A percentile compares a stretch with the other conserved stretches of the same genome.
Conservation (phyloP, 2,329 filamentous ascomycete genomes). For the Didymella pinodella region DNA sequence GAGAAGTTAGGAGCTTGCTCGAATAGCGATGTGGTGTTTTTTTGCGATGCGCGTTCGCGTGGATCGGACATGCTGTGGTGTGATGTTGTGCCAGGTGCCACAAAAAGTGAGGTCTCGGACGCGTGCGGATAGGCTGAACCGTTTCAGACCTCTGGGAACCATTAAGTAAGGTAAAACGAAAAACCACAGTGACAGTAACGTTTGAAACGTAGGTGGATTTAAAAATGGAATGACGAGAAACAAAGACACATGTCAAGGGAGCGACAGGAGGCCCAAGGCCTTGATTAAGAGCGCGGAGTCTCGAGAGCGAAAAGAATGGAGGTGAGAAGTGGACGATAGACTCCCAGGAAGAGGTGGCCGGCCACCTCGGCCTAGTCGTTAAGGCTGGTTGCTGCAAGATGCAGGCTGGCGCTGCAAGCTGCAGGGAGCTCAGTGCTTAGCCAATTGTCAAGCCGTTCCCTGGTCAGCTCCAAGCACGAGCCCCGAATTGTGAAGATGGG, state of each 20-base stretch:
- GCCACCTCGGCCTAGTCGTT: conserved; percentile 29
- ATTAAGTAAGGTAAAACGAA: conserved; percentile 41
- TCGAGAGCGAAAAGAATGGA: conserved; percentile 38
- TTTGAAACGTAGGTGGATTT: conserved; percentile 28
- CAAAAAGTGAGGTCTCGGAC: conserved; percentile 32
- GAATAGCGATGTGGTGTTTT: conserved; percentile 36
- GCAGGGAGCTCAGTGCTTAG: conserved; percentile 25
- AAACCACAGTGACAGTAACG: conserved; percentile 32
- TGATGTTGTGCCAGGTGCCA: conserved; percentile 30
- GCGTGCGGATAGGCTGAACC: conserved; percentile 33
- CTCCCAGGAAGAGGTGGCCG: conserved; percentile 30
- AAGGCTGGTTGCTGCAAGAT: conserved; percentile 39
- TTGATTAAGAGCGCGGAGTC: conserved; percentile 34
- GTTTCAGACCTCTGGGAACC: conserved; percentile 23
- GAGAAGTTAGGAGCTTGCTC: conserved; percentile 42
- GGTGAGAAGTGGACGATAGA: conserved; percentile 45
- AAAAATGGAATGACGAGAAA: conserved; percentile 48
- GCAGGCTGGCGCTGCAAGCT: conserved; percentile 46
- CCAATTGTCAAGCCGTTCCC: conserved; percentile 41
- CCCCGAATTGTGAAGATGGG: conserved; percentile 18
- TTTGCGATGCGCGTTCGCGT: conserved; percentile 38
- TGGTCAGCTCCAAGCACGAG: conserved; percentile 33
- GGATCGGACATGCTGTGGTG: conserved; percentile 44
- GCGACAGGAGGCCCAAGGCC: conserved; percentile 45
- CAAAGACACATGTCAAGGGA: conserved; percentile 48